Evolutionary conservation across 192 early-diverging fungal species (phyloP), one percentile per base, ranked within the genome.

Genomic region (Cladochytrium replicatum): DNA sequence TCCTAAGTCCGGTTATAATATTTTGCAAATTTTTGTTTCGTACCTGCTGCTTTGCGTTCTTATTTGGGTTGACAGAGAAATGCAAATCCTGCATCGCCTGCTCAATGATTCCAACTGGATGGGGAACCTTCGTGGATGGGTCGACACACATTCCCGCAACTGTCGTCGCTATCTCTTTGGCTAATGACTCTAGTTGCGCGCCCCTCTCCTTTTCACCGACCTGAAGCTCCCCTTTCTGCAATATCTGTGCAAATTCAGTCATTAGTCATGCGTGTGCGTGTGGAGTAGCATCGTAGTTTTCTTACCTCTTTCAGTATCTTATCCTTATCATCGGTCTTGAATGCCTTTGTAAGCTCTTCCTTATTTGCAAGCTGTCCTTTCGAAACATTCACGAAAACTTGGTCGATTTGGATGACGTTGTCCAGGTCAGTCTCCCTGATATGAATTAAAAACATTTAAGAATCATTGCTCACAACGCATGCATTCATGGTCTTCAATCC

Each of bases 51-150:
- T 99, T 99, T 11, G 88, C 82, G 48, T 75, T 86, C 19, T 78
- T 68, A 50, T 88, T 93, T 3, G 86, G 82, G 58, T 95, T 89
- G 50, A 96, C 78, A 43, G 82, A 86, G 50, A 88, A 83, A 53
- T 97, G 93, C 23, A 99, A 67, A 47, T 97, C 93, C 0, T 70
- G 67, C 87, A 99, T 90, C 28, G 91, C 84, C 72, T 97, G 95
- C 69, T 99, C 96, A 45, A 99, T 93, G 85, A 97, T 96, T 15
- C 91, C 87, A 42, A 91, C 87, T 0, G 96, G 89, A 48, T 99
- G 93, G 0, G 93, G 91, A 47, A 91, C 74, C 59, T 90, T 89
- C 1, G 93, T 93, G 32, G 83, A 72, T 8, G 96, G 96, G 55
- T 99, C 96, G 50, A 99, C 80, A 60, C 91, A 96, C 53, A 85